phyloP scores from a whole-genome alignment of 345 rosid species.

The Acer saccharum region DNA sequence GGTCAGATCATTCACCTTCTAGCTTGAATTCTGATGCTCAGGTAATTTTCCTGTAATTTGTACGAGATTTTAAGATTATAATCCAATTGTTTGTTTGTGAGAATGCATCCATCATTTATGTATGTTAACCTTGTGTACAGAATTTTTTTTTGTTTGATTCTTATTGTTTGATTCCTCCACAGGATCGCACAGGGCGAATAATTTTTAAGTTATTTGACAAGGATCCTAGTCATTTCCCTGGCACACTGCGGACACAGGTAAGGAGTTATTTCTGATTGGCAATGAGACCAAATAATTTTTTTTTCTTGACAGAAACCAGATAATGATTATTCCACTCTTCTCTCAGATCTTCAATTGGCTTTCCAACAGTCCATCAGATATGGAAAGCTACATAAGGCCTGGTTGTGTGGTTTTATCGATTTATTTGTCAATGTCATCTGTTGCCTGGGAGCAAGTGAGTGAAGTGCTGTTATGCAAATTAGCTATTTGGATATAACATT shows the following conservation, averaged over 20 bases:
- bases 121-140: neutral
- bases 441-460: constrained; percentile 83
- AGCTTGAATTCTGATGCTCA: constrained; percentile 78
- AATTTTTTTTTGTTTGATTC: neutral
- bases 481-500: constrained; percentile 9
- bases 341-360: constrained; percentile 87
- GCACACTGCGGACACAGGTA: constrained; percentile 66
- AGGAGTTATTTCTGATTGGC: constrained; percentile 3
- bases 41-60: constrained; percentile 37
- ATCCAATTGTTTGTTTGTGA: neutral
- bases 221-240: constrained; percentile 85
- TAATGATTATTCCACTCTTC: constrained; percentile 17
- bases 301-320: neutral
- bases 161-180: constrained; percentile 21
- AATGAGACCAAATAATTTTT: constrained; percentile 1
- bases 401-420: constrained; percentile 86
- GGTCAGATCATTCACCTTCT: constrained; percentile 87
- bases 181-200: constrained; percentile 77
- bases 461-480: constrained; percentile 10
- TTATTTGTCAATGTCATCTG: constrained; percentile 71
- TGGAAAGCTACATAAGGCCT: constrained; percentile 97
- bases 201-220: constrained; percentile 73
- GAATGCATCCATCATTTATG: neutral
- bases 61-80: neutral
- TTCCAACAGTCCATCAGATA: constrained; percentile 84